Conservation (phyloP, 2,329 filamentous ascomycete genomes). For the Microdochium bolleyi region DNA sequence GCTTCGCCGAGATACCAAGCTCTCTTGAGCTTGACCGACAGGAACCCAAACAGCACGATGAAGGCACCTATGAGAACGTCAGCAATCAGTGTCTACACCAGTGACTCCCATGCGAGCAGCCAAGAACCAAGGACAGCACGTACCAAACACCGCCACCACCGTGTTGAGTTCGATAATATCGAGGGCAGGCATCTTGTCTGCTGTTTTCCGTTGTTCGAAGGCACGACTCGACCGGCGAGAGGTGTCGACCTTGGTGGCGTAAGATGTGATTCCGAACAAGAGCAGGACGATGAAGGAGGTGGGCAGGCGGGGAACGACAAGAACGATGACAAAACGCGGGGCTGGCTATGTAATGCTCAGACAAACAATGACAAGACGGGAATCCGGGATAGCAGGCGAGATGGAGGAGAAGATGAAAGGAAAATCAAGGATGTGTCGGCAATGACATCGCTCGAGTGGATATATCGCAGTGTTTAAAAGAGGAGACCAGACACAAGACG, state of each 20-base stretch:
- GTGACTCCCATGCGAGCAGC: neutral
- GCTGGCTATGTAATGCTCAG: neutral
- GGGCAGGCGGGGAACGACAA: neutral
- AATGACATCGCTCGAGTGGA: neutral
- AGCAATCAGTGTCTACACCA: too few relatives aligned
- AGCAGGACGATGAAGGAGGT: neutral
- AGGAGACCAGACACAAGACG: neutral
- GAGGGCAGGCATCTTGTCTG: conserved; percentile 34
- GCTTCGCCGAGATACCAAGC: conserved; percentile 48
- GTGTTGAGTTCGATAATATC: conserved; percentile 44
- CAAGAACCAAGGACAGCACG: conserved; percentile 4
- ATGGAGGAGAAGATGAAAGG: neutral
- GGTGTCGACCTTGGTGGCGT: too few relatives aligned
- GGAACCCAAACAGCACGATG: conserved; percentile 37
- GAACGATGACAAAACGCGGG: neutral
- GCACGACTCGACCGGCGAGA: neutral
- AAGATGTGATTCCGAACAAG: too few relatives aligned
- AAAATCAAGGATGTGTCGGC: neutral
- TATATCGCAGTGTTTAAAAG: neutral
- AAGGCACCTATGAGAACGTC: conserved; percentile 30
- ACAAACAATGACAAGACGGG: neutral
- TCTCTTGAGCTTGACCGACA: conserved; percentile 44
- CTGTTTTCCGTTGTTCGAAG: neutral
- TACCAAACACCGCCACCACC: conserved; percentile 36
- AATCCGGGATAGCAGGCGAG: too few relatives aligned